These are phyloP conservation scores for Periconia sp. DNA, from an alignment of 2,329 filamentous ascomycete species.

Conservation along the genomic window DNA sequence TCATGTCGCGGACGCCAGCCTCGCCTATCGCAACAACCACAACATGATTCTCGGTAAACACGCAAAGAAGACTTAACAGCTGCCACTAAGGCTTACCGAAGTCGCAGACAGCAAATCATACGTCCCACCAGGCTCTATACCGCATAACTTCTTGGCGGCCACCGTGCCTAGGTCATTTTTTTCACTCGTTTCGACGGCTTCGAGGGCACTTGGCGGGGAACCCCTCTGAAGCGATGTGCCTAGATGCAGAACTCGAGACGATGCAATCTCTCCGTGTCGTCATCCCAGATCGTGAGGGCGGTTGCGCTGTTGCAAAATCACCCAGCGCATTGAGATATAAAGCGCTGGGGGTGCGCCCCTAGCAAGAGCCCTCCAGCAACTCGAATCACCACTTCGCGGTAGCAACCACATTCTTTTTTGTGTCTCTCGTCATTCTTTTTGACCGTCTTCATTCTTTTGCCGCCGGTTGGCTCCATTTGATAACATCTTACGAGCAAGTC, in stretches of 20 bases:
- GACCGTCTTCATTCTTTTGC: slow-evolving; percentile 28
- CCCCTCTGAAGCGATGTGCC: slow-evolving; percentile 13
- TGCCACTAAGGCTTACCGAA: slow-evolving; percentile 31
- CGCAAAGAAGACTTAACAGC: slow-evolving; percentile 24
- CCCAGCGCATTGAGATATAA: slow-evolving; percentile 39
- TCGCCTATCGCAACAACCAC: too few relatives aligned
- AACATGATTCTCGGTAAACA: slow-evolving; percentile 19
- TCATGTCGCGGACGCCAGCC: slow-evolving; percentile 30
- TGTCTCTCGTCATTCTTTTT: slow-evolving; percentile 27
- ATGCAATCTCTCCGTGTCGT: slow-evolving; percentile 27
- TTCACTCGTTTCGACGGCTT: slow-evolving; percentile 15
- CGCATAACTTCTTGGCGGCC: slow-evolving; percentile 37
- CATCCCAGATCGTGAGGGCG: slow-evolving; percentile 20
- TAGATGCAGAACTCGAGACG: slow-evolving; percentile 35
- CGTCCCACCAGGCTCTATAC: slow-evolving; percentile 35
- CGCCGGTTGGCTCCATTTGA: slow-evolving; percentile 40
- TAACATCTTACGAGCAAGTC: slow-evolving; percentile 43
- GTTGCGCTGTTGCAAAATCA: too few relatives aligned
- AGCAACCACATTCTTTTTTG: slow-evolving; percentile 30
- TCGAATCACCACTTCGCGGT: slow-evolving; percentile 27
- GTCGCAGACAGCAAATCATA: slow-evolving; percentile 43
- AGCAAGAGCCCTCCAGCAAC: slow-evolving; percentile 30
- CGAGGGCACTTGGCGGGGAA: too few relatives aligned
- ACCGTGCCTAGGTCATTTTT: slow-evolving; percentile 29
- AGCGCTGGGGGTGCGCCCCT: slow-evolving; percentile 14